Base-by-base conservation (phyloP, 352 stramenopile species). In the Globisporangium cystogenes region DNA sequence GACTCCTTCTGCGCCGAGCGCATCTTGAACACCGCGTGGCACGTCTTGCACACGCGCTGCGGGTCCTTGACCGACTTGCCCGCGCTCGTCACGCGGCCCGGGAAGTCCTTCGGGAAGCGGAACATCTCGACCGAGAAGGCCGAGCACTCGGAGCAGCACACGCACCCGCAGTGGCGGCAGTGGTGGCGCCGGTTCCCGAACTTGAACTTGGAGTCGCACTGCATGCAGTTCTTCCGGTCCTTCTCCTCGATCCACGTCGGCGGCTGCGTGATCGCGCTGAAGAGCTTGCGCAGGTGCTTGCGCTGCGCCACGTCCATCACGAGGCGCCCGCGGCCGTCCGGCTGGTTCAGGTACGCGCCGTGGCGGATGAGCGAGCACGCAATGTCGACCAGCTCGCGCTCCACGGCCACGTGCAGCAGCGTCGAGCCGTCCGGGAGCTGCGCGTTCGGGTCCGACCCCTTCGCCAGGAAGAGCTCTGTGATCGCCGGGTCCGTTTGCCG, bases 1-100 rank as follows among this genome's bases (percentile, higher is more conserved):
- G 73, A 84, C 62, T 94, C 81, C 46, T 91, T 92, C 62, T 90
- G 80, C 50, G 76, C 78, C 26, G 65, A 67, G 11, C 81, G 81
- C 68, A 88, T 84, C 64, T 94, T 94, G 64, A 94, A 94, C 53
- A 94, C 81, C 42, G 73, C 79, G 60, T 92, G 74, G 51, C 83
- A 94, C 47, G 83, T 88, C 41, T 77, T 75, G 55, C 83, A 94
- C 45, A 94, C 81, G 29, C 83, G 83, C 63, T 94, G 81, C 46
- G 74, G 63, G 55, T 94, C 83, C 51, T 87, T 94, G 35, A 85
- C 75, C 20, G 68, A 57, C 49, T 92, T 92, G 51, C 76, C 80
- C 11, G 65, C 74, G 40, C 48, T 72, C 31, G 73, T 88, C 48
- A 75, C 64, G 12, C 81, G 76, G 18, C 77, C 81, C 15, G 83